Percentiles rank a stretch among this genome's conserved stretches.
Evolutionary conservation across 2,329 filamentous ascomycete genomes (phyloP).

Genomic region (Cladobotryum protrusum): DNA sequence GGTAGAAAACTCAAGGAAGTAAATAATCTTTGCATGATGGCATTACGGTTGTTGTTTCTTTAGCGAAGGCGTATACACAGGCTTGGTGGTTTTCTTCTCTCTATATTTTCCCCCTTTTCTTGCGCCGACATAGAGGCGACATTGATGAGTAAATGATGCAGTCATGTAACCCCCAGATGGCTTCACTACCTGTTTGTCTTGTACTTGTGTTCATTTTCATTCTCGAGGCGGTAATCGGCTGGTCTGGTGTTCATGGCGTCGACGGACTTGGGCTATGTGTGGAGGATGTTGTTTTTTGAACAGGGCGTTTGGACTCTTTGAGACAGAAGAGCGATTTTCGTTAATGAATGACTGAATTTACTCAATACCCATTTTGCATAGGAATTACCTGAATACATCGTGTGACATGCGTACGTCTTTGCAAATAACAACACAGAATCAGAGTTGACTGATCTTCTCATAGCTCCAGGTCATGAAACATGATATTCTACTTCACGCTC

Average conservation of each 20-base stretch:
- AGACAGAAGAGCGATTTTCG: neutral
- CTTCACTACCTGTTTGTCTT: constrained; percentile 11
- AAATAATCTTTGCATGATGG: constrained; percentile 6
- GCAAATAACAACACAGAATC: too few relatives aligned
- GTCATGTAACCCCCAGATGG: neutral
- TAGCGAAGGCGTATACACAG: neutral
- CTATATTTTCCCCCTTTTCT: too few relatives aligned
- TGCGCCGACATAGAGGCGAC: neutral
- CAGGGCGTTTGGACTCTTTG: neutral
- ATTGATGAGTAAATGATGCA: neutral
- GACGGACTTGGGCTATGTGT: constrained; percentile 9
- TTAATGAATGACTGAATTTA: constrained; percentile 2
- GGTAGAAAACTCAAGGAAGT: constrained; percentile 35
- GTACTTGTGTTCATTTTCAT: constrained; percentile 3
- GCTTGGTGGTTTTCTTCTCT: neutral
- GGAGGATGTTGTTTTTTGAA: constrained; percentile 1
- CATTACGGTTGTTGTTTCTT: neutral
- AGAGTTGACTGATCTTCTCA: too few relatives aligned
- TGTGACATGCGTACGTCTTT: too few relatives aligned
- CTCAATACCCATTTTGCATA: neutral
- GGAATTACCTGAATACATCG: too few relatives aligned
- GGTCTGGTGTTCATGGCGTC: constrained; percentile 14
- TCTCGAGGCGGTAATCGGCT: constrained; percentile 6
- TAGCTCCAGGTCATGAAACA: too few relatives aligned
- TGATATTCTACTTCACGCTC: neutral